A percentile compares a stretch with the other conserved stretches of the same genome.
These are phyloP conservation scores for Carex cristatella DNA, from an alignment of 176 grass and related monocot species.

Conservation along the genomic window DNA sequence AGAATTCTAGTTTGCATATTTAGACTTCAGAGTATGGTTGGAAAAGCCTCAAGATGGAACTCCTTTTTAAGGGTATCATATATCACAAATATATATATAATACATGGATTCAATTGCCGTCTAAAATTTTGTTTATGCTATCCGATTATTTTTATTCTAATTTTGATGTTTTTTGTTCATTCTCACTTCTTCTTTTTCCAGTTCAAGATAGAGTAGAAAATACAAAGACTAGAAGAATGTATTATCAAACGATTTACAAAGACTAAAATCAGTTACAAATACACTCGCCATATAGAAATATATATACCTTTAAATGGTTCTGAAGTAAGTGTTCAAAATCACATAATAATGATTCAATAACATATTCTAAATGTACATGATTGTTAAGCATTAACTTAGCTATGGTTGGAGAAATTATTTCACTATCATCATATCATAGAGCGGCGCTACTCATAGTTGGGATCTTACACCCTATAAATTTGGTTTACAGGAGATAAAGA, in stretches of 20 bases:
- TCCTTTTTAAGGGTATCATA: neutral
- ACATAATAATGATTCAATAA: neutral
- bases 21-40: neutral
- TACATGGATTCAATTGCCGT: neutral
- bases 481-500: neutral
- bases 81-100: neutral
- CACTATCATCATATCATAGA: neutral
- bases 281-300: neutral
- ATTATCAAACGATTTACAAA: neutral
- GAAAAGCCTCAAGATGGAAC: neutral
- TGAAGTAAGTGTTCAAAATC: neutral
- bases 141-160: neutral
- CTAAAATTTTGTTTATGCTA: neutral
- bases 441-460: neutral
- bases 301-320: neutral
- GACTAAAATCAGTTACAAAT: neutral
- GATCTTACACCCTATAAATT: neutral
- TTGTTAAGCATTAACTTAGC: neutral
- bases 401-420: neutral
- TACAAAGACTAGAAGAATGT: neutral
- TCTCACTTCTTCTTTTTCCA: neutral
- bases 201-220: neutral
- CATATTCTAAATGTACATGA: neutral
- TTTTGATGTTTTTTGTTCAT: neutral
- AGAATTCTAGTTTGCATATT: conserved; percentile 8